Evolutionary conservation across 768 basidiomycete species (phyloP), one percentile per base, ranked within the genome.

Genomic region (Lactarius psammicola): DNA sequence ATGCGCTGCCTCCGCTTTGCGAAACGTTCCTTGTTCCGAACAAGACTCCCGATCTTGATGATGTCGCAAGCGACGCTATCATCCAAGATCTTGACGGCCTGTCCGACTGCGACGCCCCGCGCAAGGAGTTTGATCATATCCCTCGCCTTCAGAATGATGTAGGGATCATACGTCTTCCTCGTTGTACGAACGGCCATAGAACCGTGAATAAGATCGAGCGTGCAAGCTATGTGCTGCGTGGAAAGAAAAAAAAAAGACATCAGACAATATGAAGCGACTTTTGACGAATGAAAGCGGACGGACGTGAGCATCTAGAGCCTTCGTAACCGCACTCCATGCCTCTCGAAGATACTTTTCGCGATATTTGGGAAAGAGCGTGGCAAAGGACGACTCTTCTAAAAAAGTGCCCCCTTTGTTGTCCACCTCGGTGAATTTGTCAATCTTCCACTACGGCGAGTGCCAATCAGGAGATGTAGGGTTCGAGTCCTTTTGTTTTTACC

Each of bases 141-240:
- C 49, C 97, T 85, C 11, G 94, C 95, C 79, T 98, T 98, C 66
- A 99, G 83, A 66, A 98, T 87, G 67, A 97, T 87, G 74, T 98
- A 98, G 0, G 97, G 97, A 75, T 99, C 97, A 77, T 84, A 95
- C 38, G 97, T 94, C 82, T 97, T 98, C 63, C 97, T 86, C 15
- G 97, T 98, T 31, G 97, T 99, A 65, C 88, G 85, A 42, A 98
- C 97, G 44, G 94, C 89, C 97, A 99, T 98, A 33, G 92, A 93
- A 68, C 97, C 97, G 69, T 98, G 92, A 33, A 99, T 87, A 67
- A 99, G 80, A 78, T 99, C 95, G 23, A 99, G 86, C 33, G 91
- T 93, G 74, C 95, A 98, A 26, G 88, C 84, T 55, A 98, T 79
- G 13, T 93, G 94, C 93, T 97, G 70, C 6, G 10, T 71, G 30